These are phyloP conservation scores for Athelia psychrophila DNA, from an alignment of 1,284 basidiomycete species.

Conservation along the genomic window DNA sequence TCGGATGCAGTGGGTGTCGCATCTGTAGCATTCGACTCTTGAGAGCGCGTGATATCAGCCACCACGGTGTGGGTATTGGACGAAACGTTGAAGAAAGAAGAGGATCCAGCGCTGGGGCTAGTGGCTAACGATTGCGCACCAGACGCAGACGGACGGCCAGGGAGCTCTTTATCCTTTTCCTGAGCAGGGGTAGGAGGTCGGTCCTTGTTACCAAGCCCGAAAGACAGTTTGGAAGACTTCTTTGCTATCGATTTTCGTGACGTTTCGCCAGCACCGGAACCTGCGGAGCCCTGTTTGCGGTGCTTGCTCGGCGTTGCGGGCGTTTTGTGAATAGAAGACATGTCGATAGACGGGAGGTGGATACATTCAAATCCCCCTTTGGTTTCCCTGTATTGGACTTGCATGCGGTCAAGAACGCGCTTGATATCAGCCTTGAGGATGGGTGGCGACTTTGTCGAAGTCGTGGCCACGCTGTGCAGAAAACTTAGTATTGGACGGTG, in stretches of 20 bases:
- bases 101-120: conserved; percentile 70
- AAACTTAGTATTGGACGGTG: no score
- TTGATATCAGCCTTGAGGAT: conserved; percentile 84
- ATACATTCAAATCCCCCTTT: conserved; percentile 95
- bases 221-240: conserved; percentile 76
- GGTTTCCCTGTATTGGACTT: conserved; percentile 90
- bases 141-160: conserved; percentile 50
- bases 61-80: conserved; percentile 49
- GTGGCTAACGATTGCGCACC: conserved; percentile 51
- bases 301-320: conserved; percentile 31
- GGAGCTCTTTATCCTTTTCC: conserved; percentile 34
- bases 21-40: conserved; percentile 12
- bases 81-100: conserved; percentile 76
- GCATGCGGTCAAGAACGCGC: conserved; percentile 89
- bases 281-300: conserved; percentile 46
- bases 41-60: conserved; percentile 25
- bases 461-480: conserved; percentile 80
- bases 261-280: conserved; percentile 48
- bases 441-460: conserved; percentile 84
- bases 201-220: conserved; percentile 47
- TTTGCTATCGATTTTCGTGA: conserved; percentile 57
- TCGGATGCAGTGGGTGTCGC: conserved; percentile 21
- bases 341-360: conserved; percentile 90
- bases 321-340: conserved; percentile 61
- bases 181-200: conserved; percentile 31